Percentiles rank a stretch among this genome's conserved stretches.
Conservation (phyloP, 257 asterid genomes). For the Solanum paucissectum region DNA sequence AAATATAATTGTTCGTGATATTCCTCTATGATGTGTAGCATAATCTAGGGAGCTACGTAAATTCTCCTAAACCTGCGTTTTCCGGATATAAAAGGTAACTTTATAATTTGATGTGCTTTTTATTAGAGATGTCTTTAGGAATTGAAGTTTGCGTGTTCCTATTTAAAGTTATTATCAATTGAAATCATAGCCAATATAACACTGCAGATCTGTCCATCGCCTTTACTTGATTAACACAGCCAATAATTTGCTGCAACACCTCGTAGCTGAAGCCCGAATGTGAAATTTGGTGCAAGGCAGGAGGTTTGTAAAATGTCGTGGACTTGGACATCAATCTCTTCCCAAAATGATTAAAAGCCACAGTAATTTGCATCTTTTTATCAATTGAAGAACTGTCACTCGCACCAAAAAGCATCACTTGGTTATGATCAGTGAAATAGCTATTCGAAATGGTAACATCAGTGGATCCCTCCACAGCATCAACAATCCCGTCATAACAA, state of each 20-base stretch:
- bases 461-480: conserved; percentile 54
- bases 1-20: background rate
- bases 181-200: background rate
- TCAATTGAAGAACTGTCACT: conserved; percentile 33
- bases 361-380: conserved; percentile 55
- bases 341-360: conserved; percentile 80
- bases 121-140: background rate
- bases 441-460: conserved; percentile 60
- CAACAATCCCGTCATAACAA: conserved; percentile 53
- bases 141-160: background rate
- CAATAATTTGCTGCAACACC: background rate
- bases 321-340: conserved; percentile 33
- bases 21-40: background rate
- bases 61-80: background rate
- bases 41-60: background rate
- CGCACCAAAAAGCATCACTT: conserved; percentile 79
- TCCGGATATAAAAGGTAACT: background rate
- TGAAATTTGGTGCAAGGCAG: background rate
- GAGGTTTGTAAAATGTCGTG: background rate
- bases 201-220: background rate
- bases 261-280: background rate
- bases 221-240: background rate
- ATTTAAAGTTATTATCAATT: background rate
- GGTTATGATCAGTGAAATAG: conserved; percentile 73
- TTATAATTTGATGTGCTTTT: background rate